Percentiles rank a stretch among this genome's conserved stretches.
Evolutionary conservation across 2,329 filamentous ascomycete species (phyloP).

Genomic region (Tympanopsis confertula): DNA sequence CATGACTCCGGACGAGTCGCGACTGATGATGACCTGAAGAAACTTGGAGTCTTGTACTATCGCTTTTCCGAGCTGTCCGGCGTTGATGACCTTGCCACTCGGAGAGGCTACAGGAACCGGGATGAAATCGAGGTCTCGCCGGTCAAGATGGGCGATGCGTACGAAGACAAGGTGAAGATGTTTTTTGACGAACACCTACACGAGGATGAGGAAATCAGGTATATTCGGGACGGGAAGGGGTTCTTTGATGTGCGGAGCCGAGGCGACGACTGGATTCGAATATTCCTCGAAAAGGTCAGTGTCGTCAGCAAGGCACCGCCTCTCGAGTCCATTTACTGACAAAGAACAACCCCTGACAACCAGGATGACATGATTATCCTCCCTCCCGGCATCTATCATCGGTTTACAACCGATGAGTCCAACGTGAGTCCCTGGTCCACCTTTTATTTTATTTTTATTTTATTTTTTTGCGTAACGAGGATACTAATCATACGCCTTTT

Average conservation of each 20-base stretch:
- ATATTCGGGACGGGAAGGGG: constrained; percentile 76
- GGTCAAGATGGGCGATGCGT: constrained; percentile 69
- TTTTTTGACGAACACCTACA: constrained; percentile 96
- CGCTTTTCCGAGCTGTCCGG: constrained; percentile 48
- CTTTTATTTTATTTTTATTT: not conserved
- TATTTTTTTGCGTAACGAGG: constrained; percentile 3
- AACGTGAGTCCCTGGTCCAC: constrained; percentile 47
- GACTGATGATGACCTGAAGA: constrained; percentile 49
- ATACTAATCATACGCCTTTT: not conserved
- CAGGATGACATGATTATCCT: constrained; percentile 78
- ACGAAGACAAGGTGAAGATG: constrained; percentile 83
- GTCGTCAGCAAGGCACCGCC: not conserved
- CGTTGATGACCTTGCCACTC: constrained; percentile 63
- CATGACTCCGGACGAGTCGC: constrained; percentile 76
- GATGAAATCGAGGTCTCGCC: constrained; percentile 88
- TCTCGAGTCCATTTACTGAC: not conserved
- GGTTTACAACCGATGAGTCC: constrained; percentile 84
- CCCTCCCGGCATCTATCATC: constrained; percentile 89
- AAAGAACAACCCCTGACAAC: not conserved
- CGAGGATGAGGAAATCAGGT: constrained; percentile 96
- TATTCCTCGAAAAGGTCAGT: constrained; percentile 63
- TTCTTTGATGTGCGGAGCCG: constrained; percentile 86
- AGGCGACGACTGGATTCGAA: constrained; percentile 79
- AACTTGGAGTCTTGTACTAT: constrained; percentile 73
- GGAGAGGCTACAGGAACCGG: constrained; percentile 82